Conservation (phyloP, 106 monocot genomes). For the Amphibolis antarctica region DNA sequence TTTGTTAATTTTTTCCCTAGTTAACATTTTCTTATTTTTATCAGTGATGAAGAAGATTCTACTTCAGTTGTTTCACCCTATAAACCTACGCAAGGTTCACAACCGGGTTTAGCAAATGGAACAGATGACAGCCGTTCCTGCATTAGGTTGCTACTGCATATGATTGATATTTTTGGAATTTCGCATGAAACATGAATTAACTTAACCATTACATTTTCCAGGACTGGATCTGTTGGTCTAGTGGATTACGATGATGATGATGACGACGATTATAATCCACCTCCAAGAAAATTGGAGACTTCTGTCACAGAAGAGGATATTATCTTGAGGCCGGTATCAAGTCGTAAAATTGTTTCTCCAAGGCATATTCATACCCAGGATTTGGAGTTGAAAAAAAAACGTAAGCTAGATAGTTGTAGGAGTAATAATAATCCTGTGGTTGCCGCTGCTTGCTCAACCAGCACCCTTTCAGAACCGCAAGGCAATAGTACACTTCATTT, state of each 20-base stretch:
- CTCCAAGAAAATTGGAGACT: constrained; percentile 8
- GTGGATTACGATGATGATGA: constrained; percentile 27
- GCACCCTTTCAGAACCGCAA: not conserved
- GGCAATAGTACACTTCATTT: not conserved
- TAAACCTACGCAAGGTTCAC: not conserved
- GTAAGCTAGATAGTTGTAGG: not conserved
- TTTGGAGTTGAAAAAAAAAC: constrained; percentile 1
- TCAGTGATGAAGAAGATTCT: constrained; percentile 27
- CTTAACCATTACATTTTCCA: not conserved
- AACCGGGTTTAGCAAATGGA: constrained; percentile 15
- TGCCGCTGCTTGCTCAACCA: not conserved
- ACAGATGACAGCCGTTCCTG: not conserved
- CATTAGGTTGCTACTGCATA: constrained; percentile 1
- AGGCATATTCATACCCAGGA: not conserved
- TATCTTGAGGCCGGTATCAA: not conserved
- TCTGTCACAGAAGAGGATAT: constrained; percentile 1
- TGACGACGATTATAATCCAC: constrained; percentile 22
- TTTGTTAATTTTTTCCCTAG: not conserved
- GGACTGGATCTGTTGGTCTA: constrained; percentile 9
- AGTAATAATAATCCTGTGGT: not conserved
- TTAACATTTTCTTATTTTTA: not conserved
- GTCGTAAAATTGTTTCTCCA: constrained; percentile 3
- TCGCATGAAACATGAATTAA: not conserved
- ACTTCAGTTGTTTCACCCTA: constrained; percentile 5
- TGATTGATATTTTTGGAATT: no score